phyloP scores from a whole-genome alignment of 306 rosid genomes.

The Pachyrhizus erosus region DNA sequence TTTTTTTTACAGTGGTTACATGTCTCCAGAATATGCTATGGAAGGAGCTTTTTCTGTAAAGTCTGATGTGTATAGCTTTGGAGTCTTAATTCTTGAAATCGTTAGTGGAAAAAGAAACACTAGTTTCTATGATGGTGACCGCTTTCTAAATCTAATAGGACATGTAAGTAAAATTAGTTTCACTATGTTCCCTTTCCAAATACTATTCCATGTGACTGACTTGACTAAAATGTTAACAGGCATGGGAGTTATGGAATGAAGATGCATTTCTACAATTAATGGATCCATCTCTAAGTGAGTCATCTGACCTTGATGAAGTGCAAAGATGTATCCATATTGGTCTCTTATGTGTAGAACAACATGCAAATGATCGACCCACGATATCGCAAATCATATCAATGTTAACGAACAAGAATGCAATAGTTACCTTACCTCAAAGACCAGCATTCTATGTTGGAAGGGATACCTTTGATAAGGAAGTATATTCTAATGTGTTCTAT shows the following conservation, averaged over 20 bases:
- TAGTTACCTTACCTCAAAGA: background rate
- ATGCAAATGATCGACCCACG: background rate
- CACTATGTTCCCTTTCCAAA: no score
- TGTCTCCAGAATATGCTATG: background rate
- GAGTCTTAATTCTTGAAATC: background rate
- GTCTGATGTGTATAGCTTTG: background rate
- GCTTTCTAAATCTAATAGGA: background rate
- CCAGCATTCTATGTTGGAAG: background rate
- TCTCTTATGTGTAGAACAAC: background rate
- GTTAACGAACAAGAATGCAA: no score
- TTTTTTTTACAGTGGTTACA: no score
- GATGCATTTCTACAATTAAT: background rate
- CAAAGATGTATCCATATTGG: background rate
- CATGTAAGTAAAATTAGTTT: background rate
- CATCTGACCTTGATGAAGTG: background rate
- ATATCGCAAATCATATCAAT: background rate
- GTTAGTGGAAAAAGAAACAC: background rate
- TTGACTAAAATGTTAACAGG: background rate
- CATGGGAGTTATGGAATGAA: background rate
- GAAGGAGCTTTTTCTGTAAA: background rate
- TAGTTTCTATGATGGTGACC: background rate
- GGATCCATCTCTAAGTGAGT: background rate
- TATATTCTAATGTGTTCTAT: background rate
- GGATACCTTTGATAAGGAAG: background rate
- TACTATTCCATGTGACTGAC: no score